phyloP scores from a whole-genome alignment of 2,329 filamentous ascomycete species.

The Botrytis medusae region DNA sequence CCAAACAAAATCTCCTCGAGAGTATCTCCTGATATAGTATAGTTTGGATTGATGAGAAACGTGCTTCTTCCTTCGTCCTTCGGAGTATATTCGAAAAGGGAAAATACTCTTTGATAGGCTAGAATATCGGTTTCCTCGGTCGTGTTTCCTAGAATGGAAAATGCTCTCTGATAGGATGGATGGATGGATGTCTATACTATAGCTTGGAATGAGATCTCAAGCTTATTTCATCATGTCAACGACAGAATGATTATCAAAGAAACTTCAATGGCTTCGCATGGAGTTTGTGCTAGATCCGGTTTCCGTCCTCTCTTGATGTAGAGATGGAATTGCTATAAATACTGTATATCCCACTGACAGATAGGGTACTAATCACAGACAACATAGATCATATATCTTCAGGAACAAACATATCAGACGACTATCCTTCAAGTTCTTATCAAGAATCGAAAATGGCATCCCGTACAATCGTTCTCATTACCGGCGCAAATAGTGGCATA shows the following conservation, averaged over 20 bases:
- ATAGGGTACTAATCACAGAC: neutral
- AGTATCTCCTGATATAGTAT: neutral
- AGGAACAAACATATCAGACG: neutral
- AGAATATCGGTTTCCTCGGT: neutral
- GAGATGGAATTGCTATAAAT: neutral
- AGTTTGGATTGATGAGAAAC: too few species aligned
- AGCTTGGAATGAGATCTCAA: neutral
- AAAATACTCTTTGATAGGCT: neutral
- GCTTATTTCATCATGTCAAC: too few species aligned
- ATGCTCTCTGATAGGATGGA: neutral
- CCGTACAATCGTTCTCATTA: slow-evolving; percentile 41
- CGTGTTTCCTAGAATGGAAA: neutral
- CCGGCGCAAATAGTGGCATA: slow-evolving; percentile 47
- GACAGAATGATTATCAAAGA: neutral
- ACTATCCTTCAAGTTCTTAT: neutral
- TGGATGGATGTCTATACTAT: neutral
- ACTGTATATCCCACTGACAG: neutral
- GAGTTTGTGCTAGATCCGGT: neutral
- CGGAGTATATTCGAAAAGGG: neutral
- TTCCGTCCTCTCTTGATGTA: neutral
- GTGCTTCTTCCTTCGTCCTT: neutral
- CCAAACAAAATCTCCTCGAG: neutral
- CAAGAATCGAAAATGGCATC: slow-evolving; percentile 19
- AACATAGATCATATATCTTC: neutral
- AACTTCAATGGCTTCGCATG: neutral